These are phyloP conservation scores for Exobasidium rhododendri DNA, from an alignment of 1,284 basidiomycete genomes.

Conservation along the genomic window DNA sequence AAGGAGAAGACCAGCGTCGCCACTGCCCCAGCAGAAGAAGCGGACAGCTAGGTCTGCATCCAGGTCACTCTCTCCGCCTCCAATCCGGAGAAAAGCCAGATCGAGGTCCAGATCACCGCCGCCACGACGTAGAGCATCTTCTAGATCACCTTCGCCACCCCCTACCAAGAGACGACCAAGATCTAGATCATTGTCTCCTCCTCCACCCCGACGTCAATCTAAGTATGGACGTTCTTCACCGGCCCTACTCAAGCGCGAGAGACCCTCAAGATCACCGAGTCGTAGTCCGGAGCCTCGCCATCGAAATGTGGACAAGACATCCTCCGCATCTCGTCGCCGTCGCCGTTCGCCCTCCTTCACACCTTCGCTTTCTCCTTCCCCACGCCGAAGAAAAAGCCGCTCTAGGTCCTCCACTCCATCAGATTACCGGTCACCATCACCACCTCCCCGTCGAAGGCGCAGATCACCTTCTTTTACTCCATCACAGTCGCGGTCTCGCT, in stretches of 20 bases:
- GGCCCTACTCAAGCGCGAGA: not conserved
- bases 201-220: not conserved
- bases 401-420: not conserved
- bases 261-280: not conserved
- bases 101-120: not conserved
- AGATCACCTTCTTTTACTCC: not conserved
- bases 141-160: conserved; percentile 8
- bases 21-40: not conserved
- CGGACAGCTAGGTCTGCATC: too few species aligned
- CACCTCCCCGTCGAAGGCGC: not conserved
- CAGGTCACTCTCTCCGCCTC: not conserved
- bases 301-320: not conserved
- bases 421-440: not conserved
- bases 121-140: not conserved
- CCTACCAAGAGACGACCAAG: not conserved
- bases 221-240: not conserved
- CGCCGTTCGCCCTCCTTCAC: not conserved
- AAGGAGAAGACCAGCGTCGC: not conserved
- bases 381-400: not conserved
- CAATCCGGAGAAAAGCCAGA: not conserved
- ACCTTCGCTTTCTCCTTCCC: not conserved
- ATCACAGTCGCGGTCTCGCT: conserved; percentile 2
- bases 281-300: not conserved
- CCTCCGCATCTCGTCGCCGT: not conserved
- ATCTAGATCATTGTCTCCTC: not conserved